Base-by-base conservation (phyloP, 306 rosid species). In the Gillenia trifoliata region DNA sequence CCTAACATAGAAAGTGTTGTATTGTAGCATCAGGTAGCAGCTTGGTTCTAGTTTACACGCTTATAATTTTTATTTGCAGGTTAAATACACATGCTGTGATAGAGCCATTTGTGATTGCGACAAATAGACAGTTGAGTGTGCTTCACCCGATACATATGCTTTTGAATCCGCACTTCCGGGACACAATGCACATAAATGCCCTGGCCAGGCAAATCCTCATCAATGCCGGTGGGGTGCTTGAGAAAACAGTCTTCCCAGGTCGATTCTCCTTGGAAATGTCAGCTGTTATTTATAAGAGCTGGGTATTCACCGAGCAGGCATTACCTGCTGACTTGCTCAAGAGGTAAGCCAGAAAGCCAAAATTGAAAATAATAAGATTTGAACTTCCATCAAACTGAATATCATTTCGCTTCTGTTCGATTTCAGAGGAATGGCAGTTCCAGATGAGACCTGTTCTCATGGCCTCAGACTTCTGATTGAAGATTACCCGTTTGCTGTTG, bases 171-270 rank as follows among this genome's bases (percentile, higher is more conserved):
- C 99, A 94, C 64, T 90, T 86, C 71, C 85, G 73, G 13, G 99
- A 94, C 88, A 94, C 99, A 19, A 90, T 92, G 98, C 80, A 94
- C 29, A 90, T 94, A 75, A 94, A 94, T 66, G 97, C 99, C 33
- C 59, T 94, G 65, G 99, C 98, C 30, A 61, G 99, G 19, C 99
- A 94, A 56, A 82, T 87, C 36, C 99, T 94, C 64, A 94, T 94
- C 82, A 92, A 92, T 75, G 95, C 97, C 8, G 96, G 85, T 55
- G 97, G 98, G 4, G 83, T 92, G n/a, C 90, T 94, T 4, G 99
- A 94, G 89, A 85, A 12, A 71, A 94, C 99, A 20, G 98, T 94
- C 68, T 94, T 94, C 75, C 98, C 98, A 12, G 95, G 86, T 40
- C 85, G 64, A 78, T 94, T 52, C 11, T 86, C 99, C 62, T 9